A percentile compares a stretch with the other conserved stretches of the same genome.
phyloP scores from a whole-genome alignment of 495 filamentous ascomycete species.

The Lophium mytilinum region DNA sequence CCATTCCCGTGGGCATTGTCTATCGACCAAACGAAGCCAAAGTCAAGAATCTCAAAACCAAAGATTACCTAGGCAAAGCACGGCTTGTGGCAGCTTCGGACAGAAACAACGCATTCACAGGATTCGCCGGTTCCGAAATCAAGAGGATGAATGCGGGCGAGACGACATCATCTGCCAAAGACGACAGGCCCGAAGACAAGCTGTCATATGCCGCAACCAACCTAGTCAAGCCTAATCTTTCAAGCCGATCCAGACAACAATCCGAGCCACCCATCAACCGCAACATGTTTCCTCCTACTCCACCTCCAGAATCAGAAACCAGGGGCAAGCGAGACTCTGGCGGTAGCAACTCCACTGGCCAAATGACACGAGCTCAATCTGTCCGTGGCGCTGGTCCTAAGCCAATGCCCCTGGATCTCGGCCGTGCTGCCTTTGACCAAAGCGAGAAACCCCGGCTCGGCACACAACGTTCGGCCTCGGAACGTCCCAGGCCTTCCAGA shows the following conservation, averaged over 20 bases:
- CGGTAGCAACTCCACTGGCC: conserved; percentile 6
- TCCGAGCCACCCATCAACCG: conserved; percentile 77
- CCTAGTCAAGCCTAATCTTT: conserved; percentile 75
- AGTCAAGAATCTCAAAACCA: conserved; percentile 93
- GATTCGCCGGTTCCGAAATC: conserved; percentile 66
- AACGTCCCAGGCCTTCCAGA: conserved; percentile 27
- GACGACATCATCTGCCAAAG: conserved; percentile 37
- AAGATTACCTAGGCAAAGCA: conserved; percentile 94
- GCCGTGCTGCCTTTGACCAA: conserved; percentile 35
- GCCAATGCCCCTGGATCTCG: conserved; percentile 32
- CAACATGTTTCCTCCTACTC: conserved; percentile 90
- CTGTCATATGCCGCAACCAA: conserved; percentile 87
- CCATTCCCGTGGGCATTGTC: conserved; percentile 89
- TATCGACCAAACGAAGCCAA: conserved; percentile 96
- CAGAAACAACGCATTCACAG: conserved; percentile 63
- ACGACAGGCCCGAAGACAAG: conserved; percentile 69
- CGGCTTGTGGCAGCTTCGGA: conserved; percentile 89
- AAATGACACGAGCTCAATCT: conserved; percentile 27
- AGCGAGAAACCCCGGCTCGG: conserved; percentile 26
- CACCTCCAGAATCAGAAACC: conserved; percentile 78
- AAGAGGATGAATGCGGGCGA: conserved; percentile 46
- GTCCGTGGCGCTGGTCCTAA: conserved; percentile 29
- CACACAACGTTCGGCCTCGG: conserved; percentile 31
- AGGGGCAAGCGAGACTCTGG: conserved; percentile 23
- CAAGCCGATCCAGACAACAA: conserved; percentile 68